Evolutionary conservation across 139 green algal species (phyloP).

Genomic region (Zygnema cylindricum): DNA sequence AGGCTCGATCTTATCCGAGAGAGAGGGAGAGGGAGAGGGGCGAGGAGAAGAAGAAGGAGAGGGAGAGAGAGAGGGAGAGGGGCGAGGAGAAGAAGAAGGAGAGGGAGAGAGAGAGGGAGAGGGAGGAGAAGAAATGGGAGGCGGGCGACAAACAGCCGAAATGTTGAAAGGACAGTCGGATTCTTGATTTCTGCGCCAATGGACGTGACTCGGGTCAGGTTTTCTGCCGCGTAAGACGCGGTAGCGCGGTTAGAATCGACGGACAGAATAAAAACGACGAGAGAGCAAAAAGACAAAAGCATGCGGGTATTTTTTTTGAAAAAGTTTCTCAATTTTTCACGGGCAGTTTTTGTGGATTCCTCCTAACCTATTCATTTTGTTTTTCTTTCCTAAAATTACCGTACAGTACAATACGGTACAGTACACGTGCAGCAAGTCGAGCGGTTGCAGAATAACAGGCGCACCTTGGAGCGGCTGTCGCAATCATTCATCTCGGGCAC

Average conservation of each 20-base stretch:
- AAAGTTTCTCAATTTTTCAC: too few species aligned
- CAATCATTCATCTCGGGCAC: too few species aligned
- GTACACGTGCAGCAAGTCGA: too few species aligned
- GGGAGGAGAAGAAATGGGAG: not conserved
- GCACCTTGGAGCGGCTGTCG: too few species aligned
- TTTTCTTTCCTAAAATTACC: too few species aligned
- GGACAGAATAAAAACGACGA: constrained; percentile 8
- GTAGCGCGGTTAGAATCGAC: not conserved
- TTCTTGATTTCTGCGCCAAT: too few species aligned
- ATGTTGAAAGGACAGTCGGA: not conserved
- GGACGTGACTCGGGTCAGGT: too few species aligned
- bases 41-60: not conserved
- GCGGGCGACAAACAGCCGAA: not conserved
- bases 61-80: constrained; percentile 6
- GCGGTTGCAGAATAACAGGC: too few species aligned
- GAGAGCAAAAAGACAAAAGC: not conserved
- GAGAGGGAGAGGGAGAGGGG: constrained; percentile 1
- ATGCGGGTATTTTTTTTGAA: not conserved
- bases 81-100: not conserved
- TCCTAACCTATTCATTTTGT: too few species aligned
- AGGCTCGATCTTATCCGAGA: too few species aligned
- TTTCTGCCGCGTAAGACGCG: not conserved
- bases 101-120: constrained; percentile 7
- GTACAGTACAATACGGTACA: too few species aligned
- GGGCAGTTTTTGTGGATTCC: too few species aligned